These are phyloP conservation scores for Toxicodendron radicans DNA, from an alignment of 345 rosid species.

Conservation along the genomic window DNA sequence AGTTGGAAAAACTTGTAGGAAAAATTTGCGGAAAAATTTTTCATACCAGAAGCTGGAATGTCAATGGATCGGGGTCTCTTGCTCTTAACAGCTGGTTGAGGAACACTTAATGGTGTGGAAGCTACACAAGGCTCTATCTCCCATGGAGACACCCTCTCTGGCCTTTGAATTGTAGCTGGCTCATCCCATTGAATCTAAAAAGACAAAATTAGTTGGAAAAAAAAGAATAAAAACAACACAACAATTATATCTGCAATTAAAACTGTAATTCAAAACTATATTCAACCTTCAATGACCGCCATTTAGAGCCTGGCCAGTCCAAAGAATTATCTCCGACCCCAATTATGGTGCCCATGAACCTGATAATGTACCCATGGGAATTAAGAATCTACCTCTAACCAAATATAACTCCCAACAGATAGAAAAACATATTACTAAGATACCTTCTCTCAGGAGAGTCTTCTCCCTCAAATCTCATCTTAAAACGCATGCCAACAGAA, in stretches of 20 bases:
- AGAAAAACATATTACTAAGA: neutral
- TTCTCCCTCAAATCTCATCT: conserved; percentile 85
- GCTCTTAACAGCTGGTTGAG: conserved; percentile 49
- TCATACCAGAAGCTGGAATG: conserved; percentile 48
- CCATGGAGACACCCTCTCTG: conserved; percentile 81
- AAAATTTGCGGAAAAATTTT: neutral
- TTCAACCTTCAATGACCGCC: conserved; percentile 76
- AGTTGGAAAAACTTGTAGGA: neutral
- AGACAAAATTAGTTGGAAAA: conserved; percentile 14
- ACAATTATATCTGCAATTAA: conserved; percentile 6
- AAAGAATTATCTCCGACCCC: conserved; percentile 61
- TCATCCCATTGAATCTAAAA: conserved; percentile 82
- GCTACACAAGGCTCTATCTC: conserved; percentile 66
- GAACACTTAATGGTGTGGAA: conserved; percentile 33
- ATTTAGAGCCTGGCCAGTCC: conserved; percentile 65
- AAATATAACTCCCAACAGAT: neutral
- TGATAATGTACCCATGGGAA: conserved; percentile 24
- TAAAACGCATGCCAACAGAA: conserved; percentile 63
- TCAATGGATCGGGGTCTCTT: conserved; percentile 58
- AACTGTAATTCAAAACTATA: conserved; percentile 13
- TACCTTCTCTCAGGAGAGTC: conserved; percentile 76
- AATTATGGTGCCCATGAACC: conserved; percentile 70
- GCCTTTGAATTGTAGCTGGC: conserved; percentile 64
- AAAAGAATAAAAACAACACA: conserved; percentile 27
- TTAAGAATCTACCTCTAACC: neutral